Conservation (phyloP, 148 eudicot genomes). For the Silene uniflora region DNA sequence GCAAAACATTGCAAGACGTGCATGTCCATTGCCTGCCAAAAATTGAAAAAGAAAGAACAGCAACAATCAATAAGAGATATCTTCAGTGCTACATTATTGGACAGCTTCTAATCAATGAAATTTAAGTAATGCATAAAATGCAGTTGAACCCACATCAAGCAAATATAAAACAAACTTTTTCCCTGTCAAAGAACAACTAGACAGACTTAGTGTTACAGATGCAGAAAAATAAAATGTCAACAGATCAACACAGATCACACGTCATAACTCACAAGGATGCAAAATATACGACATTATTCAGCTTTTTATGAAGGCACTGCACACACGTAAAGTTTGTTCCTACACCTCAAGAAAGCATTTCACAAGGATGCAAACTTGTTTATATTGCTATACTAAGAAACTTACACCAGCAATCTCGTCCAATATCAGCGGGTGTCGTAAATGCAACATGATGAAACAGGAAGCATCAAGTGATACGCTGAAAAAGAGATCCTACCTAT, state of each 20-base stretch:
- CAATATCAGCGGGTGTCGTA: too few species aligned
- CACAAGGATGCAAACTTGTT: background rate
- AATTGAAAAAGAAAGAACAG: conserved; percentile 17
- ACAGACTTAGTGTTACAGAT: background rate
- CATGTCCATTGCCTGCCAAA: conserved; percentile 74
- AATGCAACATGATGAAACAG: too few species aligned
- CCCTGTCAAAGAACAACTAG: background rate
- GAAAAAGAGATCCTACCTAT: too few species aligned
- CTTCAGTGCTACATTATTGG: conserved; percentile 11
- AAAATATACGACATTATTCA: background rate
- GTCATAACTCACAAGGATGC: background rate
- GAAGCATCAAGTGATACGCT: too few species aligned
- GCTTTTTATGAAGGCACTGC: background rate
- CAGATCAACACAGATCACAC: background rate
- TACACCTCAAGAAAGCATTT: background rate
- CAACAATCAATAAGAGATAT: conserved; percentile 24
- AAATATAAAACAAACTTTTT: background rate
- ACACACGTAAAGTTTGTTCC: background rate
- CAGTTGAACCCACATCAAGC: background rate
- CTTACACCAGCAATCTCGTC: too few species aligned
- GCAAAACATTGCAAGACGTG: conserved; percentile 65
- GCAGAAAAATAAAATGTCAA: background rate
- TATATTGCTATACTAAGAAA: background rate
- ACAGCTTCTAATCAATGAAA: background rate
- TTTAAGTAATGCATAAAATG: background rate